phyloP scores from a whole-genome alignment of 176 grass and related monocot genomes.

The Oryza longistaminata region DNA sequence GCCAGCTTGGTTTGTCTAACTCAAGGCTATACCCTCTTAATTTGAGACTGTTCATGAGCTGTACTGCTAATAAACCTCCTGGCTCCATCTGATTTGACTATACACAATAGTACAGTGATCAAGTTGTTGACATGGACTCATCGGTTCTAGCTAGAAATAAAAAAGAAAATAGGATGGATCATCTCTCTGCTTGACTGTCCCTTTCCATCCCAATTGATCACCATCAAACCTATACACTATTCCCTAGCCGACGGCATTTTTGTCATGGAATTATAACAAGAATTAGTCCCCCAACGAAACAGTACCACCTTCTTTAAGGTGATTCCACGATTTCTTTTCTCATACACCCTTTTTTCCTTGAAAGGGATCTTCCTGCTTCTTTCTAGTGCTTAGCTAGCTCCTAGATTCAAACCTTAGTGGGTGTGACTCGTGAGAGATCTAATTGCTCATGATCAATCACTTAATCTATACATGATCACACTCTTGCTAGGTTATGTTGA shows the following conservation, averaged over 20 bases:
- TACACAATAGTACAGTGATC: slow-evolving; percentile 30
- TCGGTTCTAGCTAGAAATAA: slow-evolving; percentile 6
- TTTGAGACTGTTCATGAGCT: background rate
- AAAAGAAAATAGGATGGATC: background rate
- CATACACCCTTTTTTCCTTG: background rate
- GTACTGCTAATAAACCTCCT: slow-evolving; percentile 20
- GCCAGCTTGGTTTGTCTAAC: slow-evolving; percentile 22
- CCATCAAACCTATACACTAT: background rate
- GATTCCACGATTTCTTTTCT: background rate
- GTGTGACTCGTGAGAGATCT: too few species aligned
- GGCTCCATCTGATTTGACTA: slow-evolving; percentile 41
- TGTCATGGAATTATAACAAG: slow-evolving; percentile 29
- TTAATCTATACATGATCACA: too few species aligned
- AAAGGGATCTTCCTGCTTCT: background rate
- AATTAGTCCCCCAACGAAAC: background rate
- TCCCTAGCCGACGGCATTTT: background rate
- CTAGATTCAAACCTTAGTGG: background rate
- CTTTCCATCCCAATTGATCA: slow-evolving; percentile 1
- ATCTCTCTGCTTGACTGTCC: slow-evolving; percentile 22
- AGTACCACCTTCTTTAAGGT: slow-evolving; percentile 10
- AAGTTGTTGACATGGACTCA: slow-evolving; percentile 25
- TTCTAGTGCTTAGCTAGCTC: background rate
- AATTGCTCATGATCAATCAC: too few species aligned
- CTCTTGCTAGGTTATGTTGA: too few species aligned
- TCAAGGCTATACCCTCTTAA: slow-evolving; percentile 31